Evolutionary conservation across 495 filamentous ascomycete species (phyloP), one percentile per base, ranked within the genome.

Genomic region (Penicillium diatomitis): DNA sequence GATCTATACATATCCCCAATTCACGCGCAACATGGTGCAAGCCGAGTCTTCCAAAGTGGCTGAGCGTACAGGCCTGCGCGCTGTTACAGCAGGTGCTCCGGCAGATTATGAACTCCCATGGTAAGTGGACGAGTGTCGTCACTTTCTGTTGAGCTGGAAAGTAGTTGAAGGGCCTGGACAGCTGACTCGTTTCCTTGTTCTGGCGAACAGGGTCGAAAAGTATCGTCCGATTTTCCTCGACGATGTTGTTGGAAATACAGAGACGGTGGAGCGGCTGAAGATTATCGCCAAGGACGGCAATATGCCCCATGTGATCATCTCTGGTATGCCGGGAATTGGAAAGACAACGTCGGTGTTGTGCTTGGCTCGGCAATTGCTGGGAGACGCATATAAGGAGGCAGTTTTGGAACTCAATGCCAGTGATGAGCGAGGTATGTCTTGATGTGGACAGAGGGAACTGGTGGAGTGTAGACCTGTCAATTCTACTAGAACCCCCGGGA

Each of bases 281-380:
- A 97, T 99, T 56, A 99, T 99, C 55, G 90, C 94, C 11, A 92
- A 90, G 67, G 92, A 99, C 74, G 92, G 92, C 57, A 99, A 99
- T 70, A 96, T 99, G 88, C 92, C 92, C 5, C 92, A 99, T 68
- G 75, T 99, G 63, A 99, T 99, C 67, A 99, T 99, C 60, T 96
- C 90, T 6, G 92, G 92, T 51, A 96, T 96, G 92, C 92, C 92
- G 6, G 92, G 92, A 61, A 99, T 97, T 64, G 92, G 92, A 72
- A 99, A 99, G 78, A 99, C 92, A 6, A 97, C 92, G 5, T 96
- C 90, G 32, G 82, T 99, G 30, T 69, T 97, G 43, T 97, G 94
- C 57, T 82, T 99, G 31, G 91, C 92, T 6, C 81, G 92, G 46
- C 90, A 96, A 60, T 68, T 99, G 47, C 76, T 99, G 2, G 94